phyloP scores from a whole-genome alignment of 1,284 basidiomycete species.

The Butyriboletus regius region DNA sequence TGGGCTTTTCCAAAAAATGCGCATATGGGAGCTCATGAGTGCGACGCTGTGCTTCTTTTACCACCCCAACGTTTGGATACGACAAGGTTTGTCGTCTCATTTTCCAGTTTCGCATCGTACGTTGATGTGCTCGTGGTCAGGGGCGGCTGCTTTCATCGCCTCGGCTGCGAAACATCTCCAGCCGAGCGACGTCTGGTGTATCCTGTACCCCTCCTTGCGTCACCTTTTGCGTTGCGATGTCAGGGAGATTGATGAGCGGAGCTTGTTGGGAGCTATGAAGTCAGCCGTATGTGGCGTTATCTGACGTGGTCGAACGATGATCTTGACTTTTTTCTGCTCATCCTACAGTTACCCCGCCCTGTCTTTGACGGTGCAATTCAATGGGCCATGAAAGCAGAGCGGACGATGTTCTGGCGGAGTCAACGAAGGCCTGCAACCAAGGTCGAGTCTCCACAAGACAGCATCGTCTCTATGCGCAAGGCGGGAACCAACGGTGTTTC shows the following conservation, averaged over 20 bases:
- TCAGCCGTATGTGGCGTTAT: conserved; percentile 56
- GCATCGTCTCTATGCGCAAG: conserved; percentile 56
- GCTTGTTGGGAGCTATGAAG: conserved; percentile 68
- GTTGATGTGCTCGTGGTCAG: conserved; percentile 37
- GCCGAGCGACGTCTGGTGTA: conserved; percentile 88
- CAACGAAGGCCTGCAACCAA: conserved; percentile 44
- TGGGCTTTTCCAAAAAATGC: conserved; percentile 80
- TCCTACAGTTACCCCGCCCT: conserved; percentile 59
- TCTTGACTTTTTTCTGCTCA: neutral
- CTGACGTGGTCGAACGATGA: conserved; percentile 1
- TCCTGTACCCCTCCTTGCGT: conserved; percentile 84
- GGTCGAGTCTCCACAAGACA: conserved; percentile 62
- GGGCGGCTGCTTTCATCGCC: conserved; percentile 79
- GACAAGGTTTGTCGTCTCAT: conserved; percentile 59
- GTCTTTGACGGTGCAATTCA: conserved; percentile 80
- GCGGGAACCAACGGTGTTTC: conserved; percentile 39
- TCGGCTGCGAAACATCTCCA: conserved; percentile 74
- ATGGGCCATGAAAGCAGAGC: conserved; percentile 80
- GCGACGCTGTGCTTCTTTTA: conserved; percentile 82
- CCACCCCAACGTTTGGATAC: conserved; percentile 95
- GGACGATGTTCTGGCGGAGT: conserved; percentile 68
- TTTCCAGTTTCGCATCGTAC: neutral
- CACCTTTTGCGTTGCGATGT: conserved; percentile 83
- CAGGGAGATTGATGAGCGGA: conserved; percentile 66
- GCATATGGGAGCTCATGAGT: conserved; percentile 91